Evolutionary conservation across 2,329 filamentous ascomycete species (phyloP).

Genomic region (Colletotrichum sp.): DNA sequence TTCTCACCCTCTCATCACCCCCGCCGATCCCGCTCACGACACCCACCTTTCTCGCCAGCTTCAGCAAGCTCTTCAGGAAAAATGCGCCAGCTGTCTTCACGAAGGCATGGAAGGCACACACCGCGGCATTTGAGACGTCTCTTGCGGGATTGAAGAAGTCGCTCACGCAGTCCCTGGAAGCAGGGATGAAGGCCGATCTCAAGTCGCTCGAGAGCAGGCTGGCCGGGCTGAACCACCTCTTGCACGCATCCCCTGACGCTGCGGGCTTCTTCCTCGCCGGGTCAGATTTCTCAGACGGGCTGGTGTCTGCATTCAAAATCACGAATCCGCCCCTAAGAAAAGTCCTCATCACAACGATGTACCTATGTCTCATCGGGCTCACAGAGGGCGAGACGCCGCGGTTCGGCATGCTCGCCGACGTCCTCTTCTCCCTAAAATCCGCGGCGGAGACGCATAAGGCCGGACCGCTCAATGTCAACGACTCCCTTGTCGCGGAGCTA

Average conservation of each 20-base stretch:
- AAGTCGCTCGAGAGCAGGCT: slow-evolving; percentile 60
- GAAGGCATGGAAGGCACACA: slow-evolving; percentile 55
- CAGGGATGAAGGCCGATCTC: slow-evolving; percentile 60
- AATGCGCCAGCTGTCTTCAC: slow-evolving; percentile 61
- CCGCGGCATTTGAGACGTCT: slow-evolving; percentile 54
- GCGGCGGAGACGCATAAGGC: slow-evolving; percentile 69
- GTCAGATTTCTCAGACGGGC: slow-evolving; percentile 84
- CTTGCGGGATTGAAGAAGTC: slow-evolving; percentile 65
- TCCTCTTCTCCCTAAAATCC: slow-evolving; percentile 80
- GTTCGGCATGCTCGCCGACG: slow-evolving; percentile 78
- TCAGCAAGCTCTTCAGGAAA: slow-evolving; percentile 71
- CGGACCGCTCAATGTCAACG: slow-evolving; percentile 60
- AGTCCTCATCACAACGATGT: slow-evolving; percentile 73
- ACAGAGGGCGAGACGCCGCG: slow-evolving; percentile 71
- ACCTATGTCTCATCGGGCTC: slow-evolving; percentile 76
- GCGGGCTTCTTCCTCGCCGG: slow-evolving; percentile 76
- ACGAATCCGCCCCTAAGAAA: slow-evolving; percentile 69
- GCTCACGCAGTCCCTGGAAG: slow-evolving; percentile 68
- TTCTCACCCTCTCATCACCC: slow-evolving; percentile 48
- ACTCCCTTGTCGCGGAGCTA: slow-evolving; percentile 80
- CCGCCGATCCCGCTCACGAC: slow-evolving; percentile 55
- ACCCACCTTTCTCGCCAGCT: slow-evolving; percentile 72
- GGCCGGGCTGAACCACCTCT: slow-evolving; percentile 64
- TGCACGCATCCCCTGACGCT: slow-evolving; percentile 63
- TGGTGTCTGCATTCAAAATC: slow-evolving; percentile 69